These are phyloP conservation scores for Diaporthe sp. DNA, from an alignment of 2,329 filamentous ascomycete genomes.

Conservation along the genomic window DNA sequence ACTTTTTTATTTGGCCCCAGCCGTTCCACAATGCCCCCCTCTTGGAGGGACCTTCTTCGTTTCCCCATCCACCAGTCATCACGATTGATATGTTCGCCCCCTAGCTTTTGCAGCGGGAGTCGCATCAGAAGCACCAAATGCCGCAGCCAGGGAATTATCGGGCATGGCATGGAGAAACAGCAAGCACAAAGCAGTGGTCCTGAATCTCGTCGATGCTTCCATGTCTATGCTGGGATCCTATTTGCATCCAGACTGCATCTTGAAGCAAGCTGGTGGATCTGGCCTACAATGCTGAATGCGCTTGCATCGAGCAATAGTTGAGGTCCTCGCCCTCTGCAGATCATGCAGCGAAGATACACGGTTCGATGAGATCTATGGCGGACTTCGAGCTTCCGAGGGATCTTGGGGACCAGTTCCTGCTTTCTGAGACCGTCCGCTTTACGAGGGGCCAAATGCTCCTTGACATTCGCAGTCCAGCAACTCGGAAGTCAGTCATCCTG, in stretches of 20 bases:
- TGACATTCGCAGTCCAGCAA: background rate
- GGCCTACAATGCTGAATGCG: background rate
- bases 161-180: background rate
- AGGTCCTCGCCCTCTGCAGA: too few relatives aligned
- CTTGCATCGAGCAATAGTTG: background rate
- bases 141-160: background rate
- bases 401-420: background rate
- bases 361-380: background rate
- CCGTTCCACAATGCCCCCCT: background rate
- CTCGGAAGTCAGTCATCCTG: background rate
- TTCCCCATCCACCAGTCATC: background rate
- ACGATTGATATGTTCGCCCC: constrained; percentile 1
- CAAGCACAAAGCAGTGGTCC: background rate
- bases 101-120: background rate
- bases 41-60: background rate
- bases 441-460: background rate
- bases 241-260: background rate
- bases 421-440: background rate
- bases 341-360: background rate
- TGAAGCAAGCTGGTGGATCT: too few relatives aligned
- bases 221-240: too few relatives aligned
- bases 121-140: background rate
- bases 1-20: background rate
- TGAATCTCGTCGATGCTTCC: background rate
- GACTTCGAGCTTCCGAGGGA: background rate